Evolutionary conservation across 441 rosid species (phyloP).

Genomic region (Brassica hybrid): DNA sequence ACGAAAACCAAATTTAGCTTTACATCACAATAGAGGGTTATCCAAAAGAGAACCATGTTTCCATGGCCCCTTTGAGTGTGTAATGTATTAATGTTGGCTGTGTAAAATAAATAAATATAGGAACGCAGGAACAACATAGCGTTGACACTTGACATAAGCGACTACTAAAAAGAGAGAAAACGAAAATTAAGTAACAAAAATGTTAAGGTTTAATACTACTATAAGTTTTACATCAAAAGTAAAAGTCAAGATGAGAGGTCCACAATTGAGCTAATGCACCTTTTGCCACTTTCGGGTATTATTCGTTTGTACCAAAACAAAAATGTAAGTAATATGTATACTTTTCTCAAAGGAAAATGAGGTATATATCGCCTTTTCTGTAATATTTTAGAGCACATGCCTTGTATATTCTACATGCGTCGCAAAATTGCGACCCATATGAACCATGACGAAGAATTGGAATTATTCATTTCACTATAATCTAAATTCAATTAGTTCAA

Average conservation of each 20-base stretch:
- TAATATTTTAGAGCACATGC: conserved; percentile 31
- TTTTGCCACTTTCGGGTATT: conserved; percentile 21
- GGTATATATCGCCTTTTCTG: conserved; percentile 2
- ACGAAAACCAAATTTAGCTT: too few relatives aligned
- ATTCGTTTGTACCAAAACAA: conserved; percentile 26
- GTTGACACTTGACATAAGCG: not conserved
- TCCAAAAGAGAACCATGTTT: too few relatives aligned
- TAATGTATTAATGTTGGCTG: not conserved
- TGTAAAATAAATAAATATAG: not conserved
- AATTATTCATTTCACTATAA: conserved; percentile 14
- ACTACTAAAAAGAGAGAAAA: conserved; percentile 5
- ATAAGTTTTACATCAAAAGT: not conserved
- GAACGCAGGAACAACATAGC: conserved; percentile 5
- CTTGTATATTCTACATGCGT: conserved; percentile 17
- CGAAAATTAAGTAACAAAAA: conserved; percentile 17
- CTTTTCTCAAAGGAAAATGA: conserved; percentile 6
- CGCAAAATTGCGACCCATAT: conserved; percentile 29
- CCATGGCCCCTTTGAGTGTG: too few relatives aligned
- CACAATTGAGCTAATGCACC: not conserved
- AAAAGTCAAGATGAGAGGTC: conserved; percentile 31
- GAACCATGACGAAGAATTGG: conserved; percentile 33
- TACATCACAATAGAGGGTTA: too few relatives aligned
- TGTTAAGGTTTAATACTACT: not conserved
- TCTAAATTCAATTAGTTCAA: conserved; percentile 1
- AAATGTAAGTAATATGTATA: conserved; percentile 12